A percentile compares a stretch with the other conserved stretches of the same genome.
Evolutionary conservation across 179 eudicot species (phyloP).

Genomic region (Vitellaria paradoxa): DNA sequence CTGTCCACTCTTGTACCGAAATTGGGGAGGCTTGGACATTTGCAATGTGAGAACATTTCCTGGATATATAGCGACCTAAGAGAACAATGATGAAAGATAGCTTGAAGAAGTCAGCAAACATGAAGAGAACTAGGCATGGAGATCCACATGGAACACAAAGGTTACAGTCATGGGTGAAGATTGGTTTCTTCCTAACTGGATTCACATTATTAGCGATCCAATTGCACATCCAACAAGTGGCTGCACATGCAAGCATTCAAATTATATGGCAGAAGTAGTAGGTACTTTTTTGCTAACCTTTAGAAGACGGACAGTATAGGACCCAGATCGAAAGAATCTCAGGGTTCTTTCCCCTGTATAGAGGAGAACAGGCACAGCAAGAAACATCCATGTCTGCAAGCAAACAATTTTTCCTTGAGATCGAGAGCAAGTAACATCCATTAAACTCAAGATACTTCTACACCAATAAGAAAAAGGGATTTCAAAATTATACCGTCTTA

Average conservation of each 20-base stretch:
- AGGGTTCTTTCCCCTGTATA: slow-evolving; percentile 96
- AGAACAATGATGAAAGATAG: not conserved
- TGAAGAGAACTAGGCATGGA: not conserved
- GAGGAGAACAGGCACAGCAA: slow-evolving; percentile 83
- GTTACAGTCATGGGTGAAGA: not conserved
- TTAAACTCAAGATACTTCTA: not conserved
- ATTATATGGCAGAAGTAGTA: too few species aligned
- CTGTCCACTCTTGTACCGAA: slow-evolving; percentile 92
- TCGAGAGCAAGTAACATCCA: not conserved
- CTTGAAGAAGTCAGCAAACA: not conserved
- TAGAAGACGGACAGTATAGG: slow-evolving; percentile 56
- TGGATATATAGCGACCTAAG: slow-evolving; percentile 80
- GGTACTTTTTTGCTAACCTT: slow-evolving; percentile 45
- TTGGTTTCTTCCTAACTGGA: not conserved
- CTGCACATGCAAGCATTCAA: not conserved
- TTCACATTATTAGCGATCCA: too few species aligned
- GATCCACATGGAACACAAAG: not conserved
- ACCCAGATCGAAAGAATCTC: slow-evolving; percentile 79
- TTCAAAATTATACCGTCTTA: slow-evolving; percentile 59
- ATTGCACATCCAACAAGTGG: not conserved
- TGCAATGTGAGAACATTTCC: slow-evolving; percentile 88
- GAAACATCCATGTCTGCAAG: slow-evolving; percentile 95
- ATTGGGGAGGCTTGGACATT: slow-evolving; percentile 90
- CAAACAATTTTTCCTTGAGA: slow-evolving; percentile 5
- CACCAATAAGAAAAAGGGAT: not conserved